Conservation (phyloP, 192 early-diverging fungal species). For the Endogone sp. region DNA sequence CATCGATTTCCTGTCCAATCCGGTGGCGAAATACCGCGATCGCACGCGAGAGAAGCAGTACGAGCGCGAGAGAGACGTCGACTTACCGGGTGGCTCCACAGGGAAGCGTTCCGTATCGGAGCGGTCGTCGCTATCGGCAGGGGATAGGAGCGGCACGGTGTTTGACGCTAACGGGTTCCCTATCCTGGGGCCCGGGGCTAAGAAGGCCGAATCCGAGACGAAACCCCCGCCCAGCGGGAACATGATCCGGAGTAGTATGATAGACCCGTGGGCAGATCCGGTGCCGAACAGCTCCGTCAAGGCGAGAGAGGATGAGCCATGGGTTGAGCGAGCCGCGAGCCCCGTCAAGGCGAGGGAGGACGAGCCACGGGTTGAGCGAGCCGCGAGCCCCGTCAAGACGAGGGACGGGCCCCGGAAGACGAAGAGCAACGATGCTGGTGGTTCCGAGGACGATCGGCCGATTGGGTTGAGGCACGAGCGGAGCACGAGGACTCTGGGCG, state of each 20-base stretch:
- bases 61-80: neutral
- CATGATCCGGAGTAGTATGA: neutral
- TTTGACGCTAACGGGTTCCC: neutral
- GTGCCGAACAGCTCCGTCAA: neutral
- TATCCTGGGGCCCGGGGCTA: neutral
- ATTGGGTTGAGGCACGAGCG: neutral
- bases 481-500: neutral
- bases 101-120: neutral
- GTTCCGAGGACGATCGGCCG: neutral
- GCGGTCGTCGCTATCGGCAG: neutral
- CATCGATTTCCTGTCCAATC: neutral
- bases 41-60: neutral
- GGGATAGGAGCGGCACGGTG: neutral
- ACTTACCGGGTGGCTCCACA: too few relatives aligned
- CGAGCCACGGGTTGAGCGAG: neutral
- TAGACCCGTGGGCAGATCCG: neutral
- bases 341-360: neutral
- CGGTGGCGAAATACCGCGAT: neutral
- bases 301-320: neutral
- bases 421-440: too few relatives aligned
- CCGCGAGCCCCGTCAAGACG: neutral
- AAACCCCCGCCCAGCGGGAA: neutral
- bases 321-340: neutral
- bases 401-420: neutral
- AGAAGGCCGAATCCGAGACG: neutral